Evolutionary conservation across 78 protist species (phyloP).

Genomic region (Chrysochromulina parva): DNA sequence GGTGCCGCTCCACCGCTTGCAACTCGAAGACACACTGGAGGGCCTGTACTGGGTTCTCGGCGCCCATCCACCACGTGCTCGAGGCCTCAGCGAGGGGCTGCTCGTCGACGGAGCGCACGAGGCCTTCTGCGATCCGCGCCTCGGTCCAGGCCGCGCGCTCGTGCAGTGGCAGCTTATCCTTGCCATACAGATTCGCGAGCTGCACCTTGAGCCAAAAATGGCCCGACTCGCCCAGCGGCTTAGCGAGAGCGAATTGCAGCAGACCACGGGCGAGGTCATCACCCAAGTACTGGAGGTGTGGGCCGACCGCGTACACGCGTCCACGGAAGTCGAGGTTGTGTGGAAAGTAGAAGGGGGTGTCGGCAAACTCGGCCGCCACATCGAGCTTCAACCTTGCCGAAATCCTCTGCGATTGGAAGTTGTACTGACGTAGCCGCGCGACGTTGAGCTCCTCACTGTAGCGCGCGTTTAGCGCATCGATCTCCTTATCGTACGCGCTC

Average conservation of each 20-base stretch:
- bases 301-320: slow-evolving; percentile 92
- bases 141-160: slow-evolving; percentile 70
- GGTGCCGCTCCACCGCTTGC: neutral
- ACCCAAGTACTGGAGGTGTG: slow-evolving; percentile 88
- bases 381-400: slow-evolving; percentile 53
- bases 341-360: slow-evolving; percentile 73
- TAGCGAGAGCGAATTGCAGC: slow-evolving; percentile 66
- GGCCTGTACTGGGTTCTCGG: slow-evolving; percentile 83
- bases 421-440: neutral
- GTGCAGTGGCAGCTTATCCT: slow-evolving; percentile 72
- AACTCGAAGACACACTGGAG: slow-evolving; percentile 76
- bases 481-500: neutral
- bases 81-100: neutral
- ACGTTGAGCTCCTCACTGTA: slow-evolving; percentile 19
- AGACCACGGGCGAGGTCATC: slow-evolving; percentile 79
- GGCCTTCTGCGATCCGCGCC: slow-evolving; percentile 42
- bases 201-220: slow-evolving; percentile 84
- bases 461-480: neutral
- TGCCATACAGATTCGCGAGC: slow-evolving; percentile 85
- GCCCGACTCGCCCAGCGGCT: slow-evolving; percentile 35
- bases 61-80: slow-evolving; percentile 69
- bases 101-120: slow-evolving; percentile 60
- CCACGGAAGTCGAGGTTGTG: slow-evolving; percentile 96
- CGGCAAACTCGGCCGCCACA: neutral
- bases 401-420: slow-evolving; percentile 65